Percentiles rank a stretch among this genome's conserved stretches.
Evolutionary conservation across 2,329 filamentous ascomycete genomes (phyloP).

Genomic region (Alternaria sp.): DNA sequence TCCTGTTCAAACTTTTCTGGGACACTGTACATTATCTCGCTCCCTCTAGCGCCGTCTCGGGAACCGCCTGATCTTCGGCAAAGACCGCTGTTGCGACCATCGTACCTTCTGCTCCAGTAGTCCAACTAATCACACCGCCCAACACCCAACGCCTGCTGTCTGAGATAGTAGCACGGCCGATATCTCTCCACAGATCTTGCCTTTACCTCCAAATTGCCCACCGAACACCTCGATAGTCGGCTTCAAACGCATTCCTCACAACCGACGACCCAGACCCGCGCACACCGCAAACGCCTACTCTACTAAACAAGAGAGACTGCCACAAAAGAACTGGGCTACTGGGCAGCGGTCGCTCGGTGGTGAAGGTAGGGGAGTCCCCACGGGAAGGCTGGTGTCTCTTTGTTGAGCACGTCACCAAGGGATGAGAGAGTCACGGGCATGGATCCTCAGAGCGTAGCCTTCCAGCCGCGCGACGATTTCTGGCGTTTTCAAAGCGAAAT

Average conservation of each 20-base stretch:
- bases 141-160: neutral
- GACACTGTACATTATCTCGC: neutral
- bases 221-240: neutral
- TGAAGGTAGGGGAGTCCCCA: conserved; percentile 17
- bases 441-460: conserved; percentile 67
- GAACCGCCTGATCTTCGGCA: conserved; percentile 4
- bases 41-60: neutral
- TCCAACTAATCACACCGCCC: neutral
- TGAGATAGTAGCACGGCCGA: neutral
- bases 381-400: conserved; percentile 29
- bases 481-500: conserved; percentile 70
- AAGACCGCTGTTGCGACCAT: neutral
- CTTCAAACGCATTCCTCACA: neutral
- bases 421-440: conserved; percentile 52
- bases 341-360: conserved; percentile 16
- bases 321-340: conserved; percentile 3
- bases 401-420: conserved; percentile 31
- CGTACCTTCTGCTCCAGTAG: conserved; percentile 7
- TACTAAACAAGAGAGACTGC: neutral
- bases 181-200: neutral
- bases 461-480: conserved; percentile 68
- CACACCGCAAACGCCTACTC: neutral
- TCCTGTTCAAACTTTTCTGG: neutral
- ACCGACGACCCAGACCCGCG: neutral
- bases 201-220: neutral